A percentile compares a stretch with the other conserved stretches of the same genome.
These are phyloP conservation scores for Pseudopyricularia cyperi DNA, from an alignment of 2,329 filamentous ascomycete genomes.

Conservation along the genomic window DNA sequence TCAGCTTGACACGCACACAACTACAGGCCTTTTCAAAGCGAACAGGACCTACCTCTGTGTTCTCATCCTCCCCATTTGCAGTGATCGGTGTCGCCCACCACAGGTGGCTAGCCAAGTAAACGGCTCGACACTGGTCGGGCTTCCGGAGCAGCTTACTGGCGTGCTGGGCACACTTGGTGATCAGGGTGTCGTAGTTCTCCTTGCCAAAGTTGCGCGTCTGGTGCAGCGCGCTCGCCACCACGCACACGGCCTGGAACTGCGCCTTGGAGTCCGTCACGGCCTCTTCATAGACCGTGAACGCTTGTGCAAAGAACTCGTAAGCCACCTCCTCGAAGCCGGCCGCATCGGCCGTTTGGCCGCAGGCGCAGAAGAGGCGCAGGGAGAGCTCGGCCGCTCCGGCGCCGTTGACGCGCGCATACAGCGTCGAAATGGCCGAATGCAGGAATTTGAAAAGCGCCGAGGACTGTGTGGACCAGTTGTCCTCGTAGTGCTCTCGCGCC, in stretches of 20 bases:
- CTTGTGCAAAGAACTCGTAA: conserved; percentile 97
- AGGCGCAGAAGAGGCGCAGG: conserved; percentile 78
- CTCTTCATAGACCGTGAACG: conserved; percentile 96
- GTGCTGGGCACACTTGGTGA: conserved; percentile 93
- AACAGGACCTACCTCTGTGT: conserved; percentile 53
- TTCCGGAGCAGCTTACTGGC: conserved; percentile 96
- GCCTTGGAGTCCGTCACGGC: conserved; percentile 89
- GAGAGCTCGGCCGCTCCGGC: conserved; percentile 74
- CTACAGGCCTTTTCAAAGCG: conserved; percentile 1
- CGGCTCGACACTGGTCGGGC: conserved; percentile 92
- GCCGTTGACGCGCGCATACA: conserved; percentile 74
- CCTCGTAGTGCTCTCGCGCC: conserved; percentile 68
- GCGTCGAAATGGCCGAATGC: conserved; percentile 71
- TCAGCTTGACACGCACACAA: not conserved
- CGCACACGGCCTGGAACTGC: conserved; percentile 94
- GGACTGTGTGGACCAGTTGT: conserved; percentile 49
- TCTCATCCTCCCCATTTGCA: conserved; percentile 65
- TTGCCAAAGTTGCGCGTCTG: conserved; percentile 82
- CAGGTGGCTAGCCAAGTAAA: conserved; percentile 90
- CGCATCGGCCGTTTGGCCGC: conserved; percentile 85
- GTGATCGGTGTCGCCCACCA: conserved; percentile 93
- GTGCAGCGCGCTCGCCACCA: conserved; percentile 81
- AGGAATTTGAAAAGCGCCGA: conserved; percentile 91
- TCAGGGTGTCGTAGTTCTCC: conserved; percentile 97
- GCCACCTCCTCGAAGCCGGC: conserved; percentile 88